These are phyloP conservation scores for Paecilomyces formosus DNA, from an alignment of 2,329 filamentous ascomycete species.

Conservation along the genomic window DNA sequence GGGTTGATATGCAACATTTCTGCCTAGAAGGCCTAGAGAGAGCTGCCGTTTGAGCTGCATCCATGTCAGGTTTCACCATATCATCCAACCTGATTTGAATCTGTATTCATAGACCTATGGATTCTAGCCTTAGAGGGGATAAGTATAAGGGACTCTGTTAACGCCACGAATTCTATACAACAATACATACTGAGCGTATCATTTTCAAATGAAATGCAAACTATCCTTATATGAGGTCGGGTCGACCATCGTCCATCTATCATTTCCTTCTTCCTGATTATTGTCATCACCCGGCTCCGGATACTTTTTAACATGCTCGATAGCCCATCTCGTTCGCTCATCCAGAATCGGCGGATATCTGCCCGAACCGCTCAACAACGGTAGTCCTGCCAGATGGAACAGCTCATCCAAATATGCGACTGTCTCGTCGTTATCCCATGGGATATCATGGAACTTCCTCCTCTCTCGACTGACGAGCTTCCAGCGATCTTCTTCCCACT, in stretches of 20 bases:
- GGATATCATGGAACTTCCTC: conserved; percentile 12
- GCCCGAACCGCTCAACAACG: conserved; percentile 11
- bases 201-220: conserved; percentile 9
- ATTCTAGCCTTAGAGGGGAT: background rate
- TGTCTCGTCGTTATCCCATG: conserved; percentile 13
- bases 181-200: background rate
- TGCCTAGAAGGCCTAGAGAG: background rate
- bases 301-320: conserved; percentile 13
- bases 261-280: background rate
- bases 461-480: conserved; percentile 7
- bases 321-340: conserved; percentile 15
- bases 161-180: background rate
- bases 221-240: conserved; percentile 5
- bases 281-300: conserved; percentile 6
- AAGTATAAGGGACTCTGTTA: background rate
- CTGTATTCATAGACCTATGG: background rate
- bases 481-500: conserved; percentile 47
- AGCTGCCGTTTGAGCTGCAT: too few species aligned
- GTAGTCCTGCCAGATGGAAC: conserved; percentile 11
- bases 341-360: conserved; percentile 11
- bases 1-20: background rate
- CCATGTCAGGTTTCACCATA: too few species aligned
- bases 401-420: conserved; percentile 10
- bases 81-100: too few species aligned
- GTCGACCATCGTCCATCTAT: conserved; percentile 3